phyloP scores from a whole-genome alignment of 73 alveolate genomes.

The Durusdinium trenchii region DNA sequence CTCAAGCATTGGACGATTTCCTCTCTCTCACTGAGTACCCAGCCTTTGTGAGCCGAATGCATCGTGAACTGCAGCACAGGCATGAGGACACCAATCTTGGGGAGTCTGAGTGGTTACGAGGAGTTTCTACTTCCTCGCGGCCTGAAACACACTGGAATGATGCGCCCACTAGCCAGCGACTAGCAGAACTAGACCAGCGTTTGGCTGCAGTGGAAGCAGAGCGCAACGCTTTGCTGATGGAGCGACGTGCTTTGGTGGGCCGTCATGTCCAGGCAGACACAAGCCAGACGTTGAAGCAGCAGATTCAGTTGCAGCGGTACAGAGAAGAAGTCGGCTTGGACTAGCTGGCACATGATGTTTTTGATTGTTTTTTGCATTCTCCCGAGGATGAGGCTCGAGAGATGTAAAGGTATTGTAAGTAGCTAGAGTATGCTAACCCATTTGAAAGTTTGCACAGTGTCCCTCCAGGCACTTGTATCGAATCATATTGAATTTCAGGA shows the following conservation, averaged over 20 bases:
- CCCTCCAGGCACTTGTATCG: too few relatives aligned
- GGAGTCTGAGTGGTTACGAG: slow-evolving; percentile 21
- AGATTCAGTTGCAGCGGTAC: slow-evolving; percentile 79
- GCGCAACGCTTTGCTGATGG: slow-evolving; percentile 89
- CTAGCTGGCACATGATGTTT: not conserved
- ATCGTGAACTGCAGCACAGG: slow-evolving; percentile 57
- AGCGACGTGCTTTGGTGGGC: slow-evolving; percentile 91
- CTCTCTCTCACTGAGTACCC: slow-evolving; percentile 91
- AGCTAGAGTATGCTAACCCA: not conserved
- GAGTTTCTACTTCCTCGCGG: slow-evolving; percentile 33
- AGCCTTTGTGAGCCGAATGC: slow-evolving; percentile 76
- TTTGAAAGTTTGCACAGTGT: slow-evolving; percentile 11
- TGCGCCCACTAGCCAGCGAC: slow-evolving; percentile 47
- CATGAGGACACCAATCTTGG: not conserved
- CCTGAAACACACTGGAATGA: slow-evolving; percentile 51
- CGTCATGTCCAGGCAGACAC: slow-evolving; percentile 79
- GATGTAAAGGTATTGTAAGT: not conserved
- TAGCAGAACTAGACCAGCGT: slow-evolving; percentile 65
- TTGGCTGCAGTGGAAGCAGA: slow-evolving; percentile 66
- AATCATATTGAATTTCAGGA: too few relatives aligned
- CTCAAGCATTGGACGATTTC: slow-evolving; percentile 60
- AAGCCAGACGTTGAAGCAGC: slow-evolving; percentile 71
- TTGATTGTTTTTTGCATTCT: not conserved
- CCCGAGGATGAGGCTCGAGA: slow-evolving; percentile 35
- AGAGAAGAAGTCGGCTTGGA: slow-evolving; percentile 60